Evolutionary conservation across 129 eudicot species (phyloP), one percentile per base, ranked within the genome.

Genomic region (Flaveria linearis): DNA sequence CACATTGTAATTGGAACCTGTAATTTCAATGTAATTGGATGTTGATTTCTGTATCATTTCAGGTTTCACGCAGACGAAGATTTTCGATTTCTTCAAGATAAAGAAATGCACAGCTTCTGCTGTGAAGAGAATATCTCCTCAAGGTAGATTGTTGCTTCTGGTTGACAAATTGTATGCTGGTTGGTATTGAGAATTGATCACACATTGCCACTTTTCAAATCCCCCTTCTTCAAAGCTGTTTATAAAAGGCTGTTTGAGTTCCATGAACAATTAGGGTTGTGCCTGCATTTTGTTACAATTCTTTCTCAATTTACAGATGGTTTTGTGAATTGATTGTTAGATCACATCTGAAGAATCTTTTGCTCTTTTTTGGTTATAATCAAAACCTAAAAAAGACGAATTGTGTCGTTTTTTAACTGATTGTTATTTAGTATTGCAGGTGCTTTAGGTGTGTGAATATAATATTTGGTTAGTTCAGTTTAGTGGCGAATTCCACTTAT

Each of bases 31-130:
- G 36, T 36, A 36, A 36, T 36, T 36, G 41, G 41, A 36, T 36
- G 41, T 36, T 36, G 50, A 45, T 45, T 45, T 45, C 3, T 57
- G 9, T 76, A 8, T 46, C 36, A 25, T 47, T 81, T 68, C 86
- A 93, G 98, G 89, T 23, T 86, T 90, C 30, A 74, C 96, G 11
- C 98, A 90, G 89, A 90, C 80, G 45, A 93, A 83, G 79, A 90
- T 93, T 10, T 73, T 88, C 46, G 91, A 93, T 82, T 93, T 93
- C 77, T 93, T 93, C 53, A 81, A 80, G 89, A 88, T 93, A 58
- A 82, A 85, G 95, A 93, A 88, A 81, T 83, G 87, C 36, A 68
- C 80, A 9, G 85, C 82, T 73, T 60, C 78, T 5, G 66, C 69
- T 1, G 62, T 69, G 81, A 78, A 80, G 36, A 82, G 87, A 66